Conservation (phyloP, 352 stramenopile species). For the Peronospora belbahrii region DNA sequence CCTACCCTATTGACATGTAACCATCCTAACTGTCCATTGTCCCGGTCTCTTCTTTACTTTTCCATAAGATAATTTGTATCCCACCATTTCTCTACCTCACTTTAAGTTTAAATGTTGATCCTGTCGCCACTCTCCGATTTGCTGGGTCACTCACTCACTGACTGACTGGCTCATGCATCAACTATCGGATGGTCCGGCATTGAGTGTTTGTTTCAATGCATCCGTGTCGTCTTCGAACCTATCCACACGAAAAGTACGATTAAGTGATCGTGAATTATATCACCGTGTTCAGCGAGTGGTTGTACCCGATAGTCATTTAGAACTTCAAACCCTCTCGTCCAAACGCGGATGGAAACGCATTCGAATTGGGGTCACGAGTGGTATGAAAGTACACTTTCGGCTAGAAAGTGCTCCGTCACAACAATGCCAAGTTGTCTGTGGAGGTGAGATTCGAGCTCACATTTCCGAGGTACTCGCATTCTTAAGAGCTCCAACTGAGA, state of each 20-base stretch:
- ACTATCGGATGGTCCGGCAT: slow-evolving; percentile 3
- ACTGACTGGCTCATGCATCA: slow-evolving; percentile 7
- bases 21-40: not conserved
- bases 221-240: slow-evolving; percentile 18
- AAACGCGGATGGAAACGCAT: slow-evolving; percentile 23
- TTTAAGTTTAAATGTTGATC: not conserved
- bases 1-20: no score
- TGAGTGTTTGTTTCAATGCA: not conserved
- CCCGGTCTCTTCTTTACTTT: not conserved
- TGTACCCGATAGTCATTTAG: slow-evolving; percentile 11
- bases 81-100: no score
- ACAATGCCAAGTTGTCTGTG: slow-evolving; percentile 19
- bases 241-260: slow-evolving; percentile 18
- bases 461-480: slow-evolving; percentile 18
- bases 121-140: slow-evolving; percentile 24
- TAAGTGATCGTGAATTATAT: slow-evolving; percentile 22
- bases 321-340: slow-evolving; percentile 9
- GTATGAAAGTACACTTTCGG: slow-evolving; percentile 18
- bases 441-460: slow-evolving; percentile 15
- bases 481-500: slow-evolving; percentile 23
- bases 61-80: no score
- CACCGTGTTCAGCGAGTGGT: slow-evolving; percentile 20
- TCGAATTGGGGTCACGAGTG: slow-evolving; percentile 2
- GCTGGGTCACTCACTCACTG: no score
- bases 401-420: slow-evolving; percentile 3